Evolutionary conservation across 495 filamentous ascomycete species (phyloP).

Genomic region (Xylaria bambusicola): DNA sequence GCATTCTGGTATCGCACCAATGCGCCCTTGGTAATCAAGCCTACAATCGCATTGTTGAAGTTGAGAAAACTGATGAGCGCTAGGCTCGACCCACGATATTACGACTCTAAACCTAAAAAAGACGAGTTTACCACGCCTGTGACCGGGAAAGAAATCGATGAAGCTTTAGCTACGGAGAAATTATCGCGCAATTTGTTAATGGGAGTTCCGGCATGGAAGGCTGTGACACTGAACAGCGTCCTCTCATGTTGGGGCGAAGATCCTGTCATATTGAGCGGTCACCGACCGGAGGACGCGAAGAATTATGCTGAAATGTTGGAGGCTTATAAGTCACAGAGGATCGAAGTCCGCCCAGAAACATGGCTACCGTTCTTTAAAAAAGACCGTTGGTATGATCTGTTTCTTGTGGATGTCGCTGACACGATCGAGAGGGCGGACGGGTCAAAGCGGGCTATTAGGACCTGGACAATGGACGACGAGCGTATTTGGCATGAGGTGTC

Average conservation of each 20-base stretch:
- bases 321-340: neutral
- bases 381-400: neutral
- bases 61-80: neutral
- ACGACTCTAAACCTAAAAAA: neutral
- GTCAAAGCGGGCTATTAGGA: neutral
- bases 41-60: neutral
- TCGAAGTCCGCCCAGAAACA: neutral
- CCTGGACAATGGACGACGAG: conserved; percentile 1
- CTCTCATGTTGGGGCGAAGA: neutral
- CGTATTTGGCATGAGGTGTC: neutral
- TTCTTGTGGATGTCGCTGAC: neutral
- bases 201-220: neutral
- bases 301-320: neutral
- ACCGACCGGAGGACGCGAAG: neutral
- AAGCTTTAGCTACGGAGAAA: neutral
- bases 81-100: neutral
- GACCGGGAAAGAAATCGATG: neutral
- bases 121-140: neutral
- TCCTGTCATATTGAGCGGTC: neutral
- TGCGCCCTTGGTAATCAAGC: neutral
- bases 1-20: neutral
- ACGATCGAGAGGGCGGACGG: neutral
- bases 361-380: neutral
- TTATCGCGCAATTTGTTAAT: neutral
- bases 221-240: neutral